Evolutionary conservation across 2,329 filamentous ascomycete genomes (phyloP), one percentile per base, ranked within the genome.

Genomic region (Bretziella fagacearum): DNA sequence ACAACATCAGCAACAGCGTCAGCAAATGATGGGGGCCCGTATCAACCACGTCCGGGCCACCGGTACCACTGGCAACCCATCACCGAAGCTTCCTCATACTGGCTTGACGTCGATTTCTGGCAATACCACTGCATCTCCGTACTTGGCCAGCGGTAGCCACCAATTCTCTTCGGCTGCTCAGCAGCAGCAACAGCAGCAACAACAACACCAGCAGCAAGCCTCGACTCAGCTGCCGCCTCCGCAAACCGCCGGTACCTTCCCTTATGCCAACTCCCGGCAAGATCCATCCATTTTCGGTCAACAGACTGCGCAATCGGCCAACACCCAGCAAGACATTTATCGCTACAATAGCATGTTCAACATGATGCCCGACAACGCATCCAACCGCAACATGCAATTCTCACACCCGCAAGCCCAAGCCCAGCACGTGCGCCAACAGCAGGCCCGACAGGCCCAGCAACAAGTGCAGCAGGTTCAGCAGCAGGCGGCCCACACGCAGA

Each of bases 1-100:
- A 18, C 54, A 53, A 36, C 48, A 48, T 29, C 32, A 44, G n/a
- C 23, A 51, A 27, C 52, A 49, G 40, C 53, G 52, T 10, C 52
- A 54, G 18, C 44, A 53, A 36, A 29, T 50, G 37, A 46, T 50
- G 43, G 26, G 27, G 7, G 30, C 7, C 13, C 43, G 48, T 7
- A 36, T 50, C 18, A 25, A 23, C 4, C 48, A 46, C 11, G 7
- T 36, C 10, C 37, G 29, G 3, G 23, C 22, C 13, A 26, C 20
- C 6, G 23, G 20, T 33, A 22, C 41, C 23, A 13, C 47, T n/a
- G 43, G 43, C 20, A 41, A 46, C 29, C 44, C 48, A 7, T 44
- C 48, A 17, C 39, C 48, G 7, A 50, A 50, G 44, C 23, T 43
- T 8, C 33, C 40, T 6, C 48, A 50, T 29, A 18, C 48, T 10